Percentiles rank a stretch among this genome's conserved stretches.
Evolutionary conservation across 352 stramenopile species (phyloP).

Genomic region (Saprolegnia diclina): DNA sequence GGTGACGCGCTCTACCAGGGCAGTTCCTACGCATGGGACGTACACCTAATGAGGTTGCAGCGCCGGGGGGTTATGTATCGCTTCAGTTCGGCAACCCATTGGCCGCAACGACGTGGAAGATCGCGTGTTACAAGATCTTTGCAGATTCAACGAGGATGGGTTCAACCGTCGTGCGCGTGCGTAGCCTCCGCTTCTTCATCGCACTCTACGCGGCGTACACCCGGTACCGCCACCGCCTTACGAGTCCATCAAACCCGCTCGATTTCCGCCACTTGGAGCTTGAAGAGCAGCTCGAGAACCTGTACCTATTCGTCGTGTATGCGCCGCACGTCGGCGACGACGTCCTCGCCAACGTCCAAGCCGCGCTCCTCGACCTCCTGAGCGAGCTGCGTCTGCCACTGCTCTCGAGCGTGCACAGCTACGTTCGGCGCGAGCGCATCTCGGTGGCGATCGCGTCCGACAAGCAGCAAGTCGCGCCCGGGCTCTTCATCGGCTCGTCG

Average conservation of each 20-base stretch:
- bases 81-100: too few species aligned
- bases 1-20: too few species aligned
- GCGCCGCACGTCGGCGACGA: background rate
- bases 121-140: too few species aligned
- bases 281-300: constrained; percentile 21
- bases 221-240: background rate
- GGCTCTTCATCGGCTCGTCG: background rate
- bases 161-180: constrained; percentile 3
- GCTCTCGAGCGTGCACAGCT: constrained; percentile 9
- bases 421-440: background rate
- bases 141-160: too few species aligned
- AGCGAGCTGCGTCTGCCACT: background rate
- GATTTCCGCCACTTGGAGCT: constrained; percentile 6
- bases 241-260: background rate
- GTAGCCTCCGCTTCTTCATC: constrained; percentile 19
- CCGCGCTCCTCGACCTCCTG: background rate
- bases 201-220: constrained; percentile 20
- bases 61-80: too few species aligned
- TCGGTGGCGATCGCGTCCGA: constrained; percentile 5
- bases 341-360: constrained; percentile 12
- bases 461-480: constrained; percentile 19
- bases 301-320: constrained; percentile 15
- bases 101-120: too few species aligned
- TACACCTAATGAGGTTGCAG: too few species aligned
- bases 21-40: too few species aligned